Conservation (phyloP, 2,329 filamentous ascomycete species). For the Fusarium foetens region DNA sequence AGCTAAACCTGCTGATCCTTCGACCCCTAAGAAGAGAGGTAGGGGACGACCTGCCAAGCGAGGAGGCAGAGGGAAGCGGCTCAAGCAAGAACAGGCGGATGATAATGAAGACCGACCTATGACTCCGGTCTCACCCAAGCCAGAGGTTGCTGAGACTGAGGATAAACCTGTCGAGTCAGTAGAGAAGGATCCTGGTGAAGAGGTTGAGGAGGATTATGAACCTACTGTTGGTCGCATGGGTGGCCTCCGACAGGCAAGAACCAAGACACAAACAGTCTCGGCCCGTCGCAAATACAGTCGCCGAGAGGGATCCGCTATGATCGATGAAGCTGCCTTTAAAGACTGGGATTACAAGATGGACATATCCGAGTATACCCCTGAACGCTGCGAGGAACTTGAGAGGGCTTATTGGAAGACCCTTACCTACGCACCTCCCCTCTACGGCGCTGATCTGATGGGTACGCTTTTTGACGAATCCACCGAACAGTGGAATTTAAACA, state of each 20-base stretch:
- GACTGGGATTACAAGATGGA: slow-evolving; percentile 92
- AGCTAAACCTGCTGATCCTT: slow-evolving; percentile 46
- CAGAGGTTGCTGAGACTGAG: slow-evolving; percentile 47
- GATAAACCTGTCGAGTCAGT: slow-evolving; percentile 58
- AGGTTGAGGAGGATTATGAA: slow-evolving; percentile 56
- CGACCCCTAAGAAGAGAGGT: slow-evolving; percentile 53
- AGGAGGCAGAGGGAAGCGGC: slow-evolving; percentile 50
- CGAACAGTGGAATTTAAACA: slow-evolving; percentile 92
- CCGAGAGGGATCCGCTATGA: slow-evolving; percentile 77
- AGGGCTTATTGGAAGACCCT: slow-evolving; percentile 97
- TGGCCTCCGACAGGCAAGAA: slow-evolving; percentile 60
- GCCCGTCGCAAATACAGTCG: slow-evolving; percentile 88
- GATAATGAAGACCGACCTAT: slow-evolving; percentile 64
- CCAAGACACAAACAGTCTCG: slow-evolving; percentile 79
- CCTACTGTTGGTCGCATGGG: slow-evolving; percentile 59
- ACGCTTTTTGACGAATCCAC: slow-evolving; percentile 91
- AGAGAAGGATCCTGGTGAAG: slow-evolving; percentile 59
- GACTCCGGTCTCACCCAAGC: slow-evolving; percentile 67
- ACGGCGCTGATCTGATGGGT: slow-evolving; percentile 95
- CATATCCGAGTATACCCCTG: slow-evolving; percentile 86
- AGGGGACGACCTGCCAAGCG: slow-evolving; percentile 54
- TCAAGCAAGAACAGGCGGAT: slow-evolving; percentile 52
- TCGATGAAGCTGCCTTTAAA: slow-evolving; percentile 91
- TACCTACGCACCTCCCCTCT: slow-evolving; percentile 93
- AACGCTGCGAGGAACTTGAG: slow-evolving; percentile 94